Conservation (phyloP, 768 basidiomycete genomes). For the Tylopilus intermedius region DNA sequence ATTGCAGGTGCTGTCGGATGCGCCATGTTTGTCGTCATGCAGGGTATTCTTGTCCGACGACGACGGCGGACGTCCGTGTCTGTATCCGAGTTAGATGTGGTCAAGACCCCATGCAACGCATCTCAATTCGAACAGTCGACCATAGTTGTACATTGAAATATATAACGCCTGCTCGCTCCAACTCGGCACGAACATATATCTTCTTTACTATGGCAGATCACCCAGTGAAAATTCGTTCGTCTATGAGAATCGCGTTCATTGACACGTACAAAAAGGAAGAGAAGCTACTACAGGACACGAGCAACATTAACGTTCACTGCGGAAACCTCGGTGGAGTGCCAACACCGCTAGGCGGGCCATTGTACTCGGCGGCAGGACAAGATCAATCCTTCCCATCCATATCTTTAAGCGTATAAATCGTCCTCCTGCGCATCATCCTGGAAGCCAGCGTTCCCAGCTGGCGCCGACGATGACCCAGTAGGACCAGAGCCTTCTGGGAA, state of each 20-base stretch:
- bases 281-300: conserved; percentile 4
- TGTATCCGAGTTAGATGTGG: not conserved
- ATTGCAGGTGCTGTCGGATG: conserved; percentile 23
- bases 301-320: not conserved
- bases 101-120: not conserved
- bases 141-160: not conserved
- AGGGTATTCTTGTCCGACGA: conserved; percentile 14
- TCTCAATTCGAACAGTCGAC: not conserved
- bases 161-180: too few species aligned
- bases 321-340: not conserved
- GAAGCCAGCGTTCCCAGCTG: conserved; percentile 71
- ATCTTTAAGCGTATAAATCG: conserved; percentile 74
- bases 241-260: not conserved
- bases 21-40: conserved; percentile 26
- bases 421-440: conserved; percentile 85
- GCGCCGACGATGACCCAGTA: conserved; percentile 33
- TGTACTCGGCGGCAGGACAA: not conserved
- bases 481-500: conserved; percentile 77
- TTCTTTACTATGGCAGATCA: too few species aligned
- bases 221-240: not conserved
- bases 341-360: not conserved
- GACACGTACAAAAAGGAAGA: not conserved
- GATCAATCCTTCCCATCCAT: not conserved
- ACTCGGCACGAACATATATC: too few species aligned
- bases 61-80: not conserved